Conservation (phyloP, 306 rosid species). For the Cucurbita pepo region DNA sequence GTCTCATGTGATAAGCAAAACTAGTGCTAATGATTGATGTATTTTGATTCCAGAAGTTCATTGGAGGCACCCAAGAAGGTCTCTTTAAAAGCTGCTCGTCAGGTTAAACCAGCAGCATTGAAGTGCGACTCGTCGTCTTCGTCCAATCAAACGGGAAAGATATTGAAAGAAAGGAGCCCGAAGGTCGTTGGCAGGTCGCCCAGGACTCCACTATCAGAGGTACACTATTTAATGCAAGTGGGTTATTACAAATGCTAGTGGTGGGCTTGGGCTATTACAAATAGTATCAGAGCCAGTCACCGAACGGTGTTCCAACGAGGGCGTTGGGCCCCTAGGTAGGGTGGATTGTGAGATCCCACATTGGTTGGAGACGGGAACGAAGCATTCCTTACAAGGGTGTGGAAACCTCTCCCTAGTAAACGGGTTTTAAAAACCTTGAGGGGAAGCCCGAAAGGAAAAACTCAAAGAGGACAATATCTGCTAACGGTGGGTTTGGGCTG, state of each 20-base stretch:
- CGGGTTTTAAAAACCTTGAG: too few species aligned
- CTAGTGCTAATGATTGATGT: neutral
- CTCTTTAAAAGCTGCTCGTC: slow-evolving; percentile 54
- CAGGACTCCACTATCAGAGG: slow-evolving; percentile 81
- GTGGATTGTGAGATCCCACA: too few species aligned
- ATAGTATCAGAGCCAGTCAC: too few species aligned
- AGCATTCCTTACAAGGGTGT: too few species aligned
- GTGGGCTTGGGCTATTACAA: too few species aligned
- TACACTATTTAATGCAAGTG: slow-evolving; percentile 7
- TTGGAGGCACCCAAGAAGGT: slow-evolving; percentile 64
- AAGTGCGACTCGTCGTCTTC: slow-evolving; percentile 42
- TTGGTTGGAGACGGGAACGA: too few species aligned
- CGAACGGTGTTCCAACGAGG: too few species aligned
- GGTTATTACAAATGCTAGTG: neutral
- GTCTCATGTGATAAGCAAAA: neutral
- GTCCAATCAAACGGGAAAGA: slow-evolving; percentile 30
- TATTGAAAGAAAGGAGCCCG: slow-evolving; percentile 69
- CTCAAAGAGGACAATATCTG: too few species aligned
- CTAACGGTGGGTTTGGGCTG: too few species aligned
- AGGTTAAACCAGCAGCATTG: slow-evolving; percentile 43
- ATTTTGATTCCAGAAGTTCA: slow-evolving; percentile 35
- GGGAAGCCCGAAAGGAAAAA: too few species aligned
- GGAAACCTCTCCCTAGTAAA: too few species aligned
- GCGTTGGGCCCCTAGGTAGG: too few species aligned
- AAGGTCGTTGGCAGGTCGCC: slow-evolving; percentile 67